Evolutionary conservation across 768 basidiomycete species (phyloP), one percentile per base, ranked within the genome.

Genomic region (Calocera cornea): DNA sequence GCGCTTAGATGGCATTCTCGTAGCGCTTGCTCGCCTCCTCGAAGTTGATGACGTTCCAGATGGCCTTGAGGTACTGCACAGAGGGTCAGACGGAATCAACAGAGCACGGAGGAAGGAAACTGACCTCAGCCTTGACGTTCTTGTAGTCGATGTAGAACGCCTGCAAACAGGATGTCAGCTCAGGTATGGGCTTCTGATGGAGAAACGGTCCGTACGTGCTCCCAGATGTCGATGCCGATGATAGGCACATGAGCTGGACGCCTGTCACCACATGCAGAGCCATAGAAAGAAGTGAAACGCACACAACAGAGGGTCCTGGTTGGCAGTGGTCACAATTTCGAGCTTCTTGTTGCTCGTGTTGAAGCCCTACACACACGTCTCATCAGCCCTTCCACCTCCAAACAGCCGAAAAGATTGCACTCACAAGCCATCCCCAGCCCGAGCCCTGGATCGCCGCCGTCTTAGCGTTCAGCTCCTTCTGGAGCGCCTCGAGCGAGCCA

Each of bases 351-450:
- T 83, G 29, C 74, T 71, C 16, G 82, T 68, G 75, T 88, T 88
- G 75, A 84, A 90, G 34, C 90, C 92, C 89, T 90, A 69, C 41
- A 29, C 47, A 68, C 27, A 22, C 31, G 8, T 17, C 65, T 22
- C 1, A 19, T 29, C 17, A 44, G 34, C 34, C 27, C 19, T 5
- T 19, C 34, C 34, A 19, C 1, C 34, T 38, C 14, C 40, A 29
- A 24, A 16, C 31, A 16, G 5, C 38, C 50, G 29, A 34, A 31
- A 41, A 54, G 65, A 67, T 33, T 27, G 73, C 70, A 79, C 82
- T 69, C 71, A 87, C 92, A 68, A 99, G 83, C 97, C 97, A 99
- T 50, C 95, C 95, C 97, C 97, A 99, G 1, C 97, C 97, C 71
- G 90, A 92, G 31, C 97, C 97, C 78, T 99, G 97, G 66, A 99